Base-by-base conservation (phyloP, 1,139 yeast species). In the Hanseniaspora uvarum region DNA sequence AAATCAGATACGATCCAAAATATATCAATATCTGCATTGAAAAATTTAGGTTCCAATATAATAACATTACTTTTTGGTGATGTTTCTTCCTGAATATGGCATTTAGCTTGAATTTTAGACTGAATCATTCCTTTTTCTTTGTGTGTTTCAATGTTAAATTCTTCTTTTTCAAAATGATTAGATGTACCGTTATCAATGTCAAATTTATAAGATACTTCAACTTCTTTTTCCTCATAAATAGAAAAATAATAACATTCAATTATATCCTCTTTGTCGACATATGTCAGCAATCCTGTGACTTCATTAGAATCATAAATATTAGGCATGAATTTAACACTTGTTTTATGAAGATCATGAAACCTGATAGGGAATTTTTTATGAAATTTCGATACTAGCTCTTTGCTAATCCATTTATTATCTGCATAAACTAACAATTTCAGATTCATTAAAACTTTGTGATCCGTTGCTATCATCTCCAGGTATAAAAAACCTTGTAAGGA, bases 1-100 rank as follows among this genome's bases (percentile, higher is more conserved):
- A 6, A 16, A 18, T 34, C 18, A 5, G 53, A 7, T 26, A 49
- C 11, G 5, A 41, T 19, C 53, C 53, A 49, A 18, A 49, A 30
- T 2, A 49, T 19, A n/a, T 49, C 45, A 19, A 41, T 24, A n/a
- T 41, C 43, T 2, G 53, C 16, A 36, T 49, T 49, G 16, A 49
- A 49, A 12, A 23, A 14, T 4, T 23, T 16, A 12, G 46, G 24
- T 18, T 24, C 12, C 11, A 33, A 28, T 1, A 28, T 16, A 8
- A 21, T 30, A 6, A 5, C 21, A n/a, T 6, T 24, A 3, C 5
- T 19, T 1, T 7, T 28, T 23, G 28, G 19, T n/a, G 16, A 12
- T 31, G 3, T 10, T 21, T 38, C 28, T 10, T 21, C 14, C 6
- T 38, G 3, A 4, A 5, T 14, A 5, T 11, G 14, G n/a, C n/a